Conservation (phyloP, 108 stramenopile genomes). For the Pseudonitzschia pungens region DNA sequence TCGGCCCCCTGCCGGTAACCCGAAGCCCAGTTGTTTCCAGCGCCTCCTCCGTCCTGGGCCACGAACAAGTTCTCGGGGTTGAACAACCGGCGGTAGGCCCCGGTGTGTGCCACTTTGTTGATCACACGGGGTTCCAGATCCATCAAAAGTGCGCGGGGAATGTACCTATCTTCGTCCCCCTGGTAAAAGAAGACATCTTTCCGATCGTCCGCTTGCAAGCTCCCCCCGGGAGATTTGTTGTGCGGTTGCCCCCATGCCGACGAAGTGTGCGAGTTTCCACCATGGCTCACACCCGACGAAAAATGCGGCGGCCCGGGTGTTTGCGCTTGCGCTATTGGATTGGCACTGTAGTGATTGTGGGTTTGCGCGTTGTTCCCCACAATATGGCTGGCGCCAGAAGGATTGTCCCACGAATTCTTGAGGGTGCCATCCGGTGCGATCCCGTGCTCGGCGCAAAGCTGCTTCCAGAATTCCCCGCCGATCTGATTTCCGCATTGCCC, state of each 20-base stretch:
- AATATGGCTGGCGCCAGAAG: background rate
- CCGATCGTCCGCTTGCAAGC: slow-evolving; percentile 63
- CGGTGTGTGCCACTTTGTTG: slow-evolving; percentile 80
- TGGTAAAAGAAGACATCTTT: slow-evolving; percentile 99
- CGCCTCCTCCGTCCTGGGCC: slow-evolving; percentile 96
- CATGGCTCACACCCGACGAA: background rate
- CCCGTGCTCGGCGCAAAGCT: slow-evolving; percentile 98
- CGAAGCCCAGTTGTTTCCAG: slow-evolving; percentile 98
- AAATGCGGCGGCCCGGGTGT: slow-evolving; percentile 12
- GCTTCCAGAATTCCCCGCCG: slow-evolving; percentile 99
- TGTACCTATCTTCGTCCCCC: slow-evolving; percentile 91
- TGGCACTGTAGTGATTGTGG: background rate
- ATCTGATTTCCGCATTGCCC: slow-evolving; percentile 99
- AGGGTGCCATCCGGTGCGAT: slow-evolving; percentile 94
- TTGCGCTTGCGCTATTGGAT: slow-evolving; percentile 12
- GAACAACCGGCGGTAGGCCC: slow-evolving; percentile 80
- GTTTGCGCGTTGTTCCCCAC: slow-evolving; percentile 1
- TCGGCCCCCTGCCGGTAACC: slow-evolving; percentile 92
- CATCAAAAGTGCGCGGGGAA: slow-evolving; percentile 94
- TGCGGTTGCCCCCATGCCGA: slow-evolving; percentile 18
- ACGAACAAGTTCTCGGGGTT: slow-evolving; percentile 98
- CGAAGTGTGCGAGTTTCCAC: slow-evolving; percentile 3
- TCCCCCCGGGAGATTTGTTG: slow-evolving; percentile 39
- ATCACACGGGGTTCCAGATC: slow-evolving; percentile 98
- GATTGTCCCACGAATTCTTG: slow-evolving; percentile 39